Evolutionary conservation across 2,329 filamentous ascomycete species (phyloP), one percentile per base, ranked within the genome.

Genomic region (Tricladium varicosporioides): DNA sequence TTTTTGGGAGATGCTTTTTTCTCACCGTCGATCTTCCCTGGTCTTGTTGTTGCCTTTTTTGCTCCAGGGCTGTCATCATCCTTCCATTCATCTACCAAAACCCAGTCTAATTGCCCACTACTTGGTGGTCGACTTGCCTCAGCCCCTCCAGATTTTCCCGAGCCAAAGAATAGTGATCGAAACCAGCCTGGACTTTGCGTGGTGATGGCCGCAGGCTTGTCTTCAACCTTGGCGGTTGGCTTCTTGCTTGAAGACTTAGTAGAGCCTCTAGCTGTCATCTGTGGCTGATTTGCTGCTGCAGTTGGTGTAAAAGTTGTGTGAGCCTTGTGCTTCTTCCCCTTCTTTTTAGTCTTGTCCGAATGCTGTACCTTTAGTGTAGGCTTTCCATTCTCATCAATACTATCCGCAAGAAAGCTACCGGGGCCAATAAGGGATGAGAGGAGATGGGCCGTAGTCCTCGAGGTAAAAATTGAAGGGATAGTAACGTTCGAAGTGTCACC

Each of bases 401-500:
- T 77, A 57, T 85, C 80, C 61, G 86, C 82, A 48, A 85, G 78
- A 53, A 83, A 83, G 63, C 80, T 82, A 48, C 87, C 85, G 1
- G 84, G 81, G 51, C 92, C 90, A 57, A 94, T 87, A 59, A 97
- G 80, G 7, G 92, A 92, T 1, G 92, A 96, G 14, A 99, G 80
- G 13, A 99, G 79, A 71, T 97, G 93, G 1, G 94, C 94, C 0
- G 93, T 97, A 0, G 92, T 97, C 65, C 94, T 86, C 0, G 93
- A 95, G 0, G 94, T 97, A 73, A 99, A 99, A 9, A 97, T 80
- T 0, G 94, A 91, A 1, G 94, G 92, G 53, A 99, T 97, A 0
- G 91, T 91, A 63, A 97, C 84, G 68, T 97, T 96, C 33, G 92
- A 95, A 2, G 93, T 96, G 70, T 97, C 92, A 40, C 93, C 94